Percentiles rank a stretch among this genome's conserved stretches.
Conservation (phyloP, 1,139 yeast species). For the Spencermartinsiella ligniputridi region DNA sequence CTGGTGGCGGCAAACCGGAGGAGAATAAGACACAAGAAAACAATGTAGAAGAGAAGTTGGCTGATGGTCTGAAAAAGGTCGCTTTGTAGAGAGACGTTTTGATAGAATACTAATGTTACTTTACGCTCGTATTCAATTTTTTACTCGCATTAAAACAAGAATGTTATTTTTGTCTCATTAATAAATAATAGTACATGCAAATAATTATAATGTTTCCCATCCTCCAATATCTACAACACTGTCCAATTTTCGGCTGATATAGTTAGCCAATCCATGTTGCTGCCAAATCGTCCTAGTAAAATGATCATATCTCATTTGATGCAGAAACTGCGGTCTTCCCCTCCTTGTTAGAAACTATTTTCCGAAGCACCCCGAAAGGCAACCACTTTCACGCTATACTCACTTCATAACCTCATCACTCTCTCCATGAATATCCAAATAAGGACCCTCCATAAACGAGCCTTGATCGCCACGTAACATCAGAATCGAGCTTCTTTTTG, state of each 20-base stretch:
- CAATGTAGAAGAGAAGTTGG: conserved; percentile 28
- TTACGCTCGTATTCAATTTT: no score
- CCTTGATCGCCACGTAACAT: conserved; percentile 63
- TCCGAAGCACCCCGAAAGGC: no score
- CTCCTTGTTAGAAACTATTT: conserved; percentile 37
- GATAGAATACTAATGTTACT: no score
- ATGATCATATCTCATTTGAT: conserved; percentile 59
- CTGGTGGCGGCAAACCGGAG: conserved; percentile 46
- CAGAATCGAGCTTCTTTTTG: conserved; percentile 68
- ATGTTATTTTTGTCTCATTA: no score
- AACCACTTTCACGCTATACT: conserved; percentile 15
- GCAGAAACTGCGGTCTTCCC: conserved; percentile 67
- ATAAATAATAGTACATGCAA: no score
- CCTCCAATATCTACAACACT: conserved; percentile 84
- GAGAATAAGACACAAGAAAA: conserved; percentile 21
- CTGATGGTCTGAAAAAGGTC: not conserved
- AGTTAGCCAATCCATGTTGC: conserved; percentile 72
- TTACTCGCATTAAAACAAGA: not conserved
- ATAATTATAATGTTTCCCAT: conserved; percentile 78
- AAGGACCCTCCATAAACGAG: conserved; percentile 81
- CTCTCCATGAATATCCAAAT: conserved; percentile 83
- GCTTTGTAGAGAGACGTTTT: no score
- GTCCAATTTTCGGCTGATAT: conserved; percentile 75
- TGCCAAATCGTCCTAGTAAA: conserved; percentile 69
- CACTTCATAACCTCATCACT: conserved; percentile 56